A percentile compares a stretch with the other conserved stretches of the same genome.
These are phyloP conservation scores for Pichia sp. DNA, from an alignment of 1,139 yeast genomes.

Conservation along the genomic window DNA sequence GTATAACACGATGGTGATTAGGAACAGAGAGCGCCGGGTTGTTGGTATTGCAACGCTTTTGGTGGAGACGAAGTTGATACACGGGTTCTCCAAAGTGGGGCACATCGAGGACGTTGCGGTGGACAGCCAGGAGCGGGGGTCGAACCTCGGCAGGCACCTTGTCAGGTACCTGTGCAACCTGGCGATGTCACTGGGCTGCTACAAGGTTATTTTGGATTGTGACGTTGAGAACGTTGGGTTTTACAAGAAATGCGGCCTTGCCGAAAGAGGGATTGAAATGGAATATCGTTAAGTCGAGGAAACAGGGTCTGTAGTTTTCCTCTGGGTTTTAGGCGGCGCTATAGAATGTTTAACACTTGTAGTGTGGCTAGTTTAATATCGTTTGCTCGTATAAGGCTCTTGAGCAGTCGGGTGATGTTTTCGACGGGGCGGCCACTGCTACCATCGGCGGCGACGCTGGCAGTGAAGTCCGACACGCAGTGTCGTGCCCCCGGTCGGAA, in stretches of 20 bases:
- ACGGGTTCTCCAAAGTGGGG: conserved; percentile 79
- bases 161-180: conserved; percentile 58
- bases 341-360: conserved; percentile 10
- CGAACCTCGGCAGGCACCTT: conserved; percentile 65
- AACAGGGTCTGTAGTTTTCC: neutral
- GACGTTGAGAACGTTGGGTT: conserved; percentile 74
- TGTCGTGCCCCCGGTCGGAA: conserved; percentile 1
- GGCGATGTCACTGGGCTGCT: conserved; percentile 64
- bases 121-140: conserved; percentile 71
- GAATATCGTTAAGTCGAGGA: conserved; percentile 26
- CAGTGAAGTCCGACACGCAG: conserved; percentile 12
- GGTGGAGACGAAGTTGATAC: conserved; percentile 64
- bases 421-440: neutral
- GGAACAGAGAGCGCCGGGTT: conserved; percentile 27
- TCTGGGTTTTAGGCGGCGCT: neutral
- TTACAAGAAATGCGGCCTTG: conserved; percentile 81
- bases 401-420: conserved; percentile 7
- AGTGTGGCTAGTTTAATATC: conserved; percentile 12
- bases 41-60: conserved; percentile 49
- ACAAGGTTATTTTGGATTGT: conserved; percentile 91
- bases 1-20: conserved; percentile 56
- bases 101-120: conserved; percentile 96
- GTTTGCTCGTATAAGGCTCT: conserved; percentile 6
- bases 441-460: neutral
- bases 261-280: conserved; percentile 75